Evolutionary conservation across 148 eudicot species (phyloP).

Genomic region (Rhododendron williamsianum): DNA sequence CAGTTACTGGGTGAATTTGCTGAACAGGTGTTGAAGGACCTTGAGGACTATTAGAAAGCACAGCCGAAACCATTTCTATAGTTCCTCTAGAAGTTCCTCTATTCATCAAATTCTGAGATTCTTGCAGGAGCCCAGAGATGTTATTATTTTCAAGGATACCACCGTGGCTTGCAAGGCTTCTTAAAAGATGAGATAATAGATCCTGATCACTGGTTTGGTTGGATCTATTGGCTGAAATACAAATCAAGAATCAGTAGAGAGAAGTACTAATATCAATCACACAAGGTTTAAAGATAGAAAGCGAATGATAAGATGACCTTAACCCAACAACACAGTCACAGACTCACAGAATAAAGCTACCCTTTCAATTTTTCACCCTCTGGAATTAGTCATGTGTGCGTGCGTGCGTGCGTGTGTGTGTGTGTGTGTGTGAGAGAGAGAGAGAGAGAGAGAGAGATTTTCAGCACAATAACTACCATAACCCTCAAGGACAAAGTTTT

Average conservation of each 20-base stretch:
- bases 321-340: background rate
- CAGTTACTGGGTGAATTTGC: slow-evolving; percentile 21
- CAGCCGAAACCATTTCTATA: slow-evolving; percentile 1
- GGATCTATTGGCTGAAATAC: slow-evolving; percentile 1
- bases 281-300: background rate
- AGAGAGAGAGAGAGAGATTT: background rate
- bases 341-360: background rate
- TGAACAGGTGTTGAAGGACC: slow-evolving; percentile 30
- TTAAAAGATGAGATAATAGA: slow-evolving; percentile 7
- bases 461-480: background rate
- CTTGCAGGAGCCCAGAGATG: slow-evolving; percentile 10
- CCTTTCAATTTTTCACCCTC: background rate
- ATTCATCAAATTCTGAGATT: slow-evolving; percentile 7
- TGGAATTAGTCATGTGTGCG: background rate
- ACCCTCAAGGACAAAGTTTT: background rate
- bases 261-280: background rate
- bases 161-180: slow-evolving; percentile 1
- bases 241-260: background rate
- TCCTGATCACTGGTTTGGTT: slow-evolving; percentile 9
- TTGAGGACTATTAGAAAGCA: slow-evolving; percentile 10
- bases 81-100: background rate
- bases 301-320: background rate
- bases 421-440: too few relatives aligned
- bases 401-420: too few relatives aligned
- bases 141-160: background rate